Percentiles rank a stretch among this genome's conserved stretches.
Conservation (phyloP, 768 basidiomycete genomes). For the Kwoniella botswanensis region DNA sequence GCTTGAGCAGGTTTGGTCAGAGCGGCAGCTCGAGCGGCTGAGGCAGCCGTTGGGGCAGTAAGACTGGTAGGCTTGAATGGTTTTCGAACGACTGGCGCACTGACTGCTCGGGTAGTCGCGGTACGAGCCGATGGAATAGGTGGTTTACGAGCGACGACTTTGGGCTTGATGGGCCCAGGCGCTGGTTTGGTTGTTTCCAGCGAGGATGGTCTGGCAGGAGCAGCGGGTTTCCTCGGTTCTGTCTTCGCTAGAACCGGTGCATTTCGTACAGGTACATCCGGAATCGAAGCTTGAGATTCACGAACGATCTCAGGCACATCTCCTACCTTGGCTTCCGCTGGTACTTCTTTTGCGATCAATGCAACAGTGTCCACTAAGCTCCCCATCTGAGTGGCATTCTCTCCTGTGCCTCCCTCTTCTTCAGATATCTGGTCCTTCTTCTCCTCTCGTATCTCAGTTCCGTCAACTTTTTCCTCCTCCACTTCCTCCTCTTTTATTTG, state of each 20-base stretch:
- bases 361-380: no score
- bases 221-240: neutral
- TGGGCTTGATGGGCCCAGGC: constrained; percentile 4
- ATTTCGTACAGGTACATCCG: neutral
- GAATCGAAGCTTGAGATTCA: neutral
- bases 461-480: no score
- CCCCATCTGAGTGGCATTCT: neutral
- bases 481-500: no score
- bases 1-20: constrained; percentile 5
- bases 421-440: neutral
- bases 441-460: no score
- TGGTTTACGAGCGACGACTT: constrained; percentile 19
- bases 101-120: constrained; percentile 13
- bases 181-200: neutral
- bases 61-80: constrained; percentile 42
- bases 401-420: neutral
- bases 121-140: constrained; percentile 25
- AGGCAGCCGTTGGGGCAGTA: constrained; percentile 19
- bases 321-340: neutral
- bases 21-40: constrained; percentile 7
- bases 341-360: no score
- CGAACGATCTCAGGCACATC: neutral
- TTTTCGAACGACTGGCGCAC: constrained; percentile 22
- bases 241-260: neutral
- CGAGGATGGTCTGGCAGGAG: neutral